Base-by-base conservation (phyloP, 768 basidiomycete genomes). In the Mycena alexandri region DNA sequence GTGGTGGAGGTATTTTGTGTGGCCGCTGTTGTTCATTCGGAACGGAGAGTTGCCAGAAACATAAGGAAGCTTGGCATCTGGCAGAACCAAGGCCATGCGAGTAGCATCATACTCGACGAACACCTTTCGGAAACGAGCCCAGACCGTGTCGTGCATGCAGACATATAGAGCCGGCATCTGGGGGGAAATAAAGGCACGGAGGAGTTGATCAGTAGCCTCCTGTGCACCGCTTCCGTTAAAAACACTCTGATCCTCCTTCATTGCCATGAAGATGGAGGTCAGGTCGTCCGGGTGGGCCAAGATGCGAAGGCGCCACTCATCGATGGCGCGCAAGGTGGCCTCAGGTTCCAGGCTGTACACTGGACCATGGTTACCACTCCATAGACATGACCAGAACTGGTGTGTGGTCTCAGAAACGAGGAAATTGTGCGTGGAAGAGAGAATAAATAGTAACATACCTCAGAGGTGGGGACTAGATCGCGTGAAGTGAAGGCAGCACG, bases 311-410 rank as follows among this genome's bases (percentile, higher is more conserved):
- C 50, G 51, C 60, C 60, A 61, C 13, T 25, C 41, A 1, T 43
- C 19, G 3, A 61, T 9, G 17, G 38, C 60, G 22, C 19, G 4
- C 11, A 61, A 3, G 3, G 48, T 52, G 0, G 50, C 25, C 3
- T 42, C 50, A 10, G 60, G 60, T 24, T 61, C 60, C 19, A 41
- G 60, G n/a, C 50, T 52, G 25, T 61, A 61, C 8, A 61, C 60
- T 13, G 60, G 60, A 22, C 58, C 58, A 12, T 60, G 46, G 33
- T 4, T 48, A 4, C 19, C 29, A 43, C 56, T 58, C 56, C 56
- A 58, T 17, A 58, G 16, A 10, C 2, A 12, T 2, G 5, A 25
- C 56, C 56, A 58, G 10, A 44, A 33, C 56, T 58, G n/a, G 2
- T 2, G 44, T n/a, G 33, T 8, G 11, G n/a, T 21, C 11, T 8